phyloP scores from a whole-genome alignment of 2,329 filamentous ascomycete species.

The Macroventuria anomochaeta region DNA sequence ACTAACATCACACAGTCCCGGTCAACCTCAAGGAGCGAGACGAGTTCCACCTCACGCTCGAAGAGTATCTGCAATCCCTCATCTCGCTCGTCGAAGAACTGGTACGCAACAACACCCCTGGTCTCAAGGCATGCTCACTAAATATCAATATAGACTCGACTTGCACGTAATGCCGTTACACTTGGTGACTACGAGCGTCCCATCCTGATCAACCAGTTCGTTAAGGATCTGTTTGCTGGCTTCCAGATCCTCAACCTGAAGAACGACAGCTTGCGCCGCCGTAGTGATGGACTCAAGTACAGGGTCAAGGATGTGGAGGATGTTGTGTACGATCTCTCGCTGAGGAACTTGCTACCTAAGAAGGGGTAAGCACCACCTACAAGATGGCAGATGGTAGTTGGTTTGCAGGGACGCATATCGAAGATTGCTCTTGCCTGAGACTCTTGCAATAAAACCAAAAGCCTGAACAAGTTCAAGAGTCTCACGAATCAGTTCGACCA shows the following conservation, averaged over 20 bases:
- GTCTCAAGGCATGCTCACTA: not conserved
- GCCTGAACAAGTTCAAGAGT: no score
- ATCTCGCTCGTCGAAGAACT: slow-evolving; percentile 90
- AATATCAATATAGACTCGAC: slow-evolving; percentile 64
- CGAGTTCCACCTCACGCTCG: slow-evolving; percentile 92
- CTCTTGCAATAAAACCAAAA: no score
- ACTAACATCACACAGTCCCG: slow-evolving; percentile 66
- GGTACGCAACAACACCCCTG: slow-evolving; percentile 45
- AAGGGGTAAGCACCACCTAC: slow-evolving; percentile 22
- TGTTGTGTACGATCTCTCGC: slow-evolving; percentile 91
- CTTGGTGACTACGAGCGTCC: slow-evolving; percentile 86
- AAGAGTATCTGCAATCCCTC: slow-evolving; percentile 92
- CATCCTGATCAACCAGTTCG: slow-evolving; percentile 85
- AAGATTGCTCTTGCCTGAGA: no score
- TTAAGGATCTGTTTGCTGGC: slow-evolving; percentile 93
- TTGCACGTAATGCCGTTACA: slow-evolving; percentile 94
- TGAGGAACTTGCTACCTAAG: slow-evolving; percentile 74
- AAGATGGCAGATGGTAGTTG: no score
- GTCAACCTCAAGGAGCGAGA: slow-evolving; percentile 90
- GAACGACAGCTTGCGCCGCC: slow-evolving; percentile 87
- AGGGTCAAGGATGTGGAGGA: slow-evolving; percentile 98
- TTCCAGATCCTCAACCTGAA: slow-evolving; percentile 98
- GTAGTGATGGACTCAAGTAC: slow-evolving; percentile 95
- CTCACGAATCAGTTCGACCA: not conserved
- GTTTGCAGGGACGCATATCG: no score